These are phyloP conservation scores for Auricularia sp. DNA, from an alignment of 768 basidiomycete genomes.

Conservation along the genomic window DNA sequence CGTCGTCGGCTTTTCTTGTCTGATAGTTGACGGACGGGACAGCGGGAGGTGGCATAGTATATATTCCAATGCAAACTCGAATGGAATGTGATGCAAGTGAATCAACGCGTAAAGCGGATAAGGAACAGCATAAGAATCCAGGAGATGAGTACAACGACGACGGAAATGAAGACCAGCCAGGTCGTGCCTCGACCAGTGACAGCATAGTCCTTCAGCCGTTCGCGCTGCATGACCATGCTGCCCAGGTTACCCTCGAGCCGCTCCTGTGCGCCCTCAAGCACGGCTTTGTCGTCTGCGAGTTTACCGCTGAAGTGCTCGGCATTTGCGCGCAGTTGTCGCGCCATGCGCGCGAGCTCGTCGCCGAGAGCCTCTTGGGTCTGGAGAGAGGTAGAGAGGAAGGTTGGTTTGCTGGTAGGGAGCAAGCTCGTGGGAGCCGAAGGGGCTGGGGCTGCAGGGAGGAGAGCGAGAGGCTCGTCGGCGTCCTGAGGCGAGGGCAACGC, in stretches of 20 bases:
- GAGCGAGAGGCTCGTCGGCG: slow-evolving; percentile 26
- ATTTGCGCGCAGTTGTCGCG: slow-evolving; percentile 75
- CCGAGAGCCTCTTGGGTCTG: slow-evolving; percentile 60
- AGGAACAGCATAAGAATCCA: slow-evolving; percentile 56
- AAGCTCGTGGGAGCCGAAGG: slow-evolving; percentile 13
- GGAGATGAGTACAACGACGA: slow-evolving; percentile 56
- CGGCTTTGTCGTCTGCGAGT: slow-evolving; percentile 62
- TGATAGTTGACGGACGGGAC: not conserved
- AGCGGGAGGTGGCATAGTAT: not conserved
- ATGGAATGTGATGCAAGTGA: not conserved
- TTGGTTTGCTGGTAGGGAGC: slow-evolving; percentile 21
- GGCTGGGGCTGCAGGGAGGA: slow-evolving; percentile 18
- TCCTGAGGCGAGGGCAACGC: slow-evolving; percentile 24
- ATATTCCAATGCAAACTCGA: not conserved
- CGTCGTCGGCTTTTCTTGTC: not conserved
- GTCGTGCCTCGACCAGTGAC: slow-evolving; percentile 63
- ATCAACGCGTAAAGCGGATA: slow-evolving; percentile 49
- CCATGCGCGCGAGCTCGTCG: slow-evolving; percentile 73
- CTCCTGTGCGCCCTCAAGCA: slow-evolving; percentile 55
- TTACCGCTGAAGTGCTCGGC: slow-evolving; percentile 66
- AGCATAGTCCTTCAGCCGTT: slow-evolving; percentile 48
- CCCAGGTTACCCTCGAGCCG: slow-evolving; percentile 69
- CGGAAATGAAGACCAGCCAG: slow-evolving; percentile 53
- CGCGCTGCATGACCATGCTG: slow-evolving; percentile 56
- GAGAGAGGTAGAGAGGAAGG: slow-evolving; percentile 25